Conservation (phyloP, 2,329 filamentous ascomycete species). For the Aspergillus bombycis region DNA sequence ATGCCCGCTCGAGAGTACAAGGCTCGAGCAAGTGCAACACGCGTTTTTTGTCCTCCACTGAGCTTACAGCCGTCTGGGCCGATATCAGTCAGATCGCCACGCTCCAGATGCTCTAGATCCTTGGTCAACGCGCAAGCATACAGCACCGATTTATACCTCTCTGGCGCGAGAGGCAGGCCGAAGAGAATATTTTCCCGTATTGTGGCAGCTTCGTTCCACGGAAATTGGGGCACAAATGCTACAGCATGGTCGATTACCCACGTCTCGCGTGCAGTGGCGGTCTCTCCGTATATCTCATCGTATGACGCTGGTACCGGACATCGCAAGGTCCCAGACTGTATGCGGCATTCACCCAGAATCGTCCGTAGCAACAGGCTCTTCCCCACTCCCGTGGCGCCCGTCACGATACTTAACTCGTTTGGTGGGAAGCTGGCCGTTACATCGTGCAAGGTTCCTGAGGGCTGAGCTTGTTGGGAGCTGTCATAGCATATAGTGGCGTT, state of each 20-base stretch:
- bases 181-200: constrained; percentile 77
- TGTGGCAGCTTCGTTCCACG: constrained; percentile 79
- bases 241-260: constrained; percentile 73
- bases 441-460: neutral
- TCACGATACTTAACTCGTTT: constrained; percentile 72
- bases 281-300: neutral
- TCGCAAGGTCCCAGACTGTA: constrained; percentile 58
- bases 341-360: constrained; percentile 74
- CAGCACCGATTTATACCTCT: constrained; percentile 69
- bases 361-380: constrained; percentile 76
- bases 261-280: neutral
- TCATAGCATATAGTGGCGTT: constrained; percentile 60
- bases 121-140: constrained; percentile 71
- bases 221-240: constrained; percentile 74
- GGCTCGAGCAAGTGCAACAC: constrained; percentile 74
- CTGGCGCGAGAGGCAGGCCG: constrained; percentile 66
- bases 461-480: neutral
- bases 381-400: constrained; percentile 75
- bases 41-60: constrained; percentile 81
- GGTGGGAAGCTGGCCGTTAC: constrained; percentile 64
- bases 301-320: neutral
- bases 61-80: constrained; percentile 81
- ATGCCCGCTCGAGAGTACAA: constrained; percentile 76
- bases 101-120: constrained; percentile 71
- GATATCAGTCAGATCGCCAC: constrained; percentile 76